Evolutionary conservation across 1,139 yeast genomes (phyloP).

Genomic region (Yamadazyma membranifaciens): DNA sequence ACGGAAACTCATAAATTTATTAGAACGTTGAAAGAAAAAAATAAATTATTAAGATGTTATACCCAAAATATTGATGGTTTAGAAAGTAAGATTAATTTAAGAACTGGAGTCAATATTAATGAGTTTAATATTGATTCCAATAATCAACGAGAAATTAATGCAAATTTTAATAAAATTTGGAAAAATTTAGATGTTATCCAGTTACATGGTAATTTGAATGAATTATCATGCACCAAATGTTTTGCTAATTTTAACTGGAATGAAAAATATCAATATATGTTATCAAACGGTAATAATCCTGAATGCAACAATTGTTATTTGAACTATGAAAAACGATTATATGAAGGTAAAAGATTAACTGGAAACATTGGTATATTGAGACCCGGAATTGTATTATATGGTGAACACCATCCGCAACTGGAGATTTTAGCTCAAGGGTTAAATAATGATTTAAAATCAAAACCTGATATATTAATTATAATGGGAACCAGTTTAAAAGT

Average conservation of each 20-base stretch:
- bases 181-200: conserved; percentile 74
- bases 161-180: conserved; percentile 47
- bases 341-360: conserved; percentile 60
- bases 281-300: conserved; percentile 58
- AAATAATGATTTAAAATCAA: conserved; percentile 50
- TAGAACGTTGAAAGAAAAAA: conserved; percentile 58
- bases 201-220: conserved; percentile 84
- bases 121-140: conserved; percentile 22
- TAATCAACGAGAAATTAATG: conserved; percentile 10
- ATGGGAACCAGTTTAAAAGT: conserved; percentile 79
- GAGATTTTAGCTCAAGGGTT: conserved; percentile 63
- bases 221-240: conserved; percentile 72
- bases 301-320: conserved; percentile 59
- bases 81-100: conserved; percentile 41
- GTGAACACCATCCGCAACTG: conserved; percentile 76
- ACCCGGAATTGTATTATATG: conserved; percentile 75
- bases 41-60: conserved; percentile 76
- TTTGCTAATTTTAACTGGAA: conserved; percentile 61
- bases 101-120: conserved; percentile 35
- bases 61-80: conserved; percentile 71
- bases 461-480: conserved; percentile 65
- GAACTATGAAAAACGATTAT: conserved; percentile 52
- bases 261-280: conserved; percentile 39
- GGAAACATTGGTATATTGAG: conserved; percentile 62
- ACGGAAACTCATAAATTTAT: conserved; percentile 84